phyloP scores from a whole-genome alignment of 2,329 filamentous ascomycete genomes.

The Trichoderma hamatum region DNA sequence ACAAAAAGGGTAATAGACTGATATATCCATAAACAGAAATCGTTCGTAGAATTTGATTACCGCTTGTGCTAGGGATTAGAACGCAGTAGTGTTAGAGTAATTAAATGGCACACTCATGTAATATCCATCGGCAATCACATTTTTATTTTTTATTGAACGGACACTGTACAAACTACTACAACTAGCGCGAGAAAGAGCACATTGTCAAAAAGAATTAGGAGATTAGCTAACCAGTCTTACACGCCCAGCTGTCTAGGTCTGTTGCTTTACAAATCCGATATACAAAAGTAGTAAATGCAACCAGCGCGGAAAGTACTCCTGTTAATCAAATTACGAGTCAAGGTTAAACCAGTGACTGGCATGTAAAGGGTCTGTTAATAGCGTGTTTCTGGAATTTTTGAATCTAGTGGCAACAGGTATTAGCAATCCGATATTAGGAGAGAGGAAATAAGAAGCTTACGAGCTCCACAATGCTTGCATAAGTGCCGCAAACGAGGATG shows the following conservation, averaged over 20 bases:
- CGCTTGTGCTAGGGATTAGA: neutral
- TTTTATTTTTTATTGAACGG: neutral
- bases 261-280: neutral
- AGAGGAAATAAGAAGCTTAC: slow-evolving; percentile 29
- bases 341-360: slow-evolving; percentile 1
- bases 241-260: neutral
- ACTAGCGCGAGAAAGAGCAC: neutral
- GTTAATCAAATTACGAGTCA: neutral
- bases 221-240: neutral
- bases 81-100: neutral
- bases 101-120: neutral
- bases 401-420: neutral
- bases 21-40: neutral
- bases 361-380: neutral
- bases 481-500: slow-evolving; percentile 35
- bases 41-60: neutral
- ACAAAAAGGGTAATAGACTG: neutral
- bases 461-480: slow-evolving; percentile 35
- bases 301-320: neutral
- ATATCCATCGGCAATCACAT: neutral
- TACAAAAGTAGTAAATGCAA: neutral
- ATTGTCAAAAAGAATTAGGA: neutral
- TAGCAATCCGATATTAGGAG: neutral
- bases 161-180: neutral
- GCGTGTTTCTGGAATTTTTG: slow-evolving; percentile 10